A percentile compares a stretch with the other conserved stretches of the same genome.
phyloP scores from a whole-genome alignment of 352 stramenopile genomes.

The Phytophthora pseudosyringae region DNA sequence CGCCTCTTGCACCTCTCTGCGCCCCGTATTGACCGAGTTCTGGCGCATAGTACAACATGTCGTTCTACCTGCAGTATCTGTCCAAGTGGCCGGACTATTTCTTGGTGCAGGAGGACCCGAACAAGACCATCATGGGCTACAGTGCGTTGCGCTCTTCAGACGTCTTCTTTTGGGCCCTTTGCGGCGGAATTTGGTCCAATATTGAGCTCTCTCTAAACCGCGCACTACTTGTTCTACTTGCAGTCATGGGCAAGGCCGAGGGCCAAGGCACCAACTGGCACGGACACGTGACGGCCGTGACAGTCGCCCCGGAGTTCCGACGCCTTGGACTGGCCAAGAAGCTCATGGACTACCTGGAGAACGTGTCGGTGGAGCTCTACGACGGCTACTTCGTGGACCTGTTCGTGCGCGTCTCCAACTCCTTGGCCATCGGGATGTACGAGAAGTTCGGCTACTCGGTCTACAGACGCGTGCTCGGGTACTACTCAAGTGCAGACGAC shows the following conservation, averaged over 20 bases:
- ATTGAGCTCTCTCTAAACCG: constrained; percentile 7
- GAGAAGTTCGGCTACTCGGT: constrained; percentile 93
- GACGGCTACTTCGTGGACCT: constrained; percentile 99
- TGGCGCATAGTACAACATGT: constrained; percentile 92
- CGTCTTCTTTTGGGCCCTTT: constrained; percentile 4
- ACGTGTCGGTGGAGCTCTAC: constrained; percentile 78
- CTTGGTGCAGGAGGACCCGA: constrained; percentile 93
- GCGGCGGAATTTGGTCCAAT: background rate
- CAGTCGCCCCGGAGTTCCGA: constrained; percentile 96
- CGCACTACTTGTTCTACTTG: constrained; percentile 12
- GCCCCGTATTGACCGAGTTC: constrained; percentile 20
- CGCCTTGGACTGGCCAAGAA: constrained; percentile 92
- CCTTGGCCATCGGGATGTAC: constrained; percentile 93
- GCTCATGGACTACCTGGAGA: constrained; percentile 95
- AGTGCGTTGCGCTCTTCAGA: constrained; percentile 44
- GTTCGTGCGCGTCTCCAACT: constrained; percentile 98
- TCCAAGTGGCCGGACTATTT: constrained; percentile 98
- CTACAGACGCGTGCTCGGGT: constrained; percentile 92
- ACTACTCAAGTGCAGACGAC: constrained; percentile 89
- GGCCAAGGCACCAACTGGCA: constrained; percentile 96
- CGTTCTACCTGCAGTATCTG: constrained; percentile 98
- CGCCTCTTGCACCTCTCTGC: background rate
- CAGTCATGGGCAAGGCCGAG: constrained; percentile 97
- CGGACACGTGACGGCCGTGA: constrained; percentile 98
- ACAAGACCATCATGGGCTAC: constrained; percentile 96